Evolutionary conservation across 2,329 filamentous ascomycete species (phyloP).

Genomic region (Verticillium isaacii): DNA sequence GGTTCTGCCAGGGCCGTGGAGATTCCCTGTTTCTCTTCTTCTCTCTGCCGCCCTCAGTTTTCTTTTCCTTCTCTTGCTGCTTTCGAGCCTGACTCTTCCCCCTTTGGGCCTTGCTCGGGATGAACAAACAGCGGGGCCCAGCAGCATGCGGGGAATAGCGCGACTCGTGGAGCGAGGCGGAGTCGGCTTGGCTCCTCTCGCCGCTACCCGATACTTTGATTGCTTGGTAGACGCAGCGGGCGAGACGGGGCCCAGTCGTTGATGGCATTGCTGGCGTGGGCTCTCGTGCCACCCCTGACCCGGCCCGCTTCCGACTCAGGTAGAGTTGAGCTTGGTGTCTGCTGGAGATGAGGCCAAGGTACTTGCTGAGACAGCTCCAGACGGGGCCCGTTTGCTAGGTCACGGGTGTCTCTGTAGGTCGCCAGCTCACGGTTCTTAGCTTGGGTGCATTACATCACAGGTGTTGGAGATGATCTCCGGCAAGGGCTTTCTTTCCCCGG

Average conservation of each 20-base stretch:
- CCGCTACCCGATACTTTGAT: not conserved
- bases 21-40: not conserved
- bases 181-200: not conserved
- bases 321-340: not conserved
- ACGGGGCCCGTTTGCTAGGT: not conserved
- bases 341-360: not conserved
- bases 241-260: constrained; percentile 1
- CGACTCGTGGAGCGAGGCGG: constrained; percentile 1
- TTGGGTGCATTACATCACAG: constrained; percentile 3
- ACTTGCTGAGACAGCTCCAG: not conserved
- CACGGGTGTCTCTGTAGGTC: not conserved
- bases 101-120: not conserved
- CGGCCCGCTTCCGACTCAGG: not conserved
- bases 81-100: not conserved
- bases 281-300: not conserved
- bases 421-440: not conserved
- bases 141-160: not conserved
- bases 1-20: not conserved
- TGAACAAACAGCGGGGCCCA: not conserved
- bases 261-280: not conserved
- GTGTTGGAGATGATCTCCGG: not conserved
- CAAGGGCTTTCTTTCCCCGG: not conserved
- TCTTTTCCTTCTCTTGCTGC: not conserved
- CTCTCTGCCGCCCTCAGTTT: not conserved
- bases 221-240: not conserved